phyloP scores from a whole-genome alignment of 2,329 filamentous ascomycete genomes.

The Immersiporthe knoxdaviesiana region DNA sequence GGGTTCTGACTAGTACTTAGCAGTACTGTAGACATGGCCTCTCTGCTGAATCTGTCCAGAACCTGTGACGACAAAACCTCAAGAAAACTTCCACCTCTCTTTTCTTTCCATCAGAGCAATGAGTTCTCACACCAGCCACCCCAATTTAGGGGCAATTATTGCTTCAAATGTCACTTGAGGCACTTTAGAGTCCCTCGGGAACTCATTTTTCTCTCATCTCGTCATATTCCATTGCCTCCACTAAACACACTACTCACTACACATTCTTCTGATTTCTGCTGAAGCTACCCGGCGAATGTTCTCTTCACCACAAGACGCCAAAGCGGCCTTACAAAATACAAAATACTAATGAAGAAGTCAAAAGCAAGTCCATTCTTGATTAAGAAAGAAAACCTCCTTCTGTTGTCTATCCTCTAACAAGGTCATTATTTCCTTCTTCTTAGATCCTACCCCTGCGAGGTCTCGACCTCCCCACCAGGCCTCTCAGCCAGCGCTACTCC shows the following conservation, averaged over 20 bases:
- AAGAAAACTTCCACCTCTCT: constrained; percentile 14
- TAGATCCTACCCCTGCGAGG: constrained; percentile 52
- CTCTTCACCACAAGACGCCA: neutral
- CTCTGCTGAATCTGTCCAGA: neutral
- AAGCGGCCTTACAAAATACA: neutral
- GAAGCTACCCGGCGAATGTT: neutral
- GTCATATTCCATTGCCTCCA: no score
- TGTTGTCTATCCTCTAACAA: neutral
- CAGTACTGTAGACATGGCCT: no score
- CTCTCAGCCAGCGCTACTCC: constrained; percentile 40
- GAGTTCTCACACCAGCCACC: constrained; percentile 10
- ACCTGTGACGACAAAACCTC: neutral
- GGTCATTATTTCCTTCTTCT: no score
- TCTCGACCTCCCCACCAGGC: constrained; percentile 37
- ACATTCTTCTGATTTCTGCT: neutral
- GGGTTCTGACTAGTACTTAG: neutral
- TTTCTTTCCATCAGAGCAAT: neutral
- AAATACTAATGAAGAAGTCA: constrained; percentile 18
- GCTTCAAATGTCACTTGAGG: neutral
- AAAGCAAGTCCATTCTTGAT: constrained; percentile 14
- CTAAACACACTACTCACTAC: neutral
- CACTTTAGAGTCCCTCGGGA: neutral
- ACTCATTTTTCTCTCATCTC: neutral
- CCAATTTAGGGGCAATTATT: constrained; percentile 5
- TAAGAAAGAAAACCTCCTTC: neutral